These are phyloP conservation scores for Glycyrrhiza uralensis DNA, from an alignment of 306 rosid genomes.

Conservation along the genomic window DNA sequence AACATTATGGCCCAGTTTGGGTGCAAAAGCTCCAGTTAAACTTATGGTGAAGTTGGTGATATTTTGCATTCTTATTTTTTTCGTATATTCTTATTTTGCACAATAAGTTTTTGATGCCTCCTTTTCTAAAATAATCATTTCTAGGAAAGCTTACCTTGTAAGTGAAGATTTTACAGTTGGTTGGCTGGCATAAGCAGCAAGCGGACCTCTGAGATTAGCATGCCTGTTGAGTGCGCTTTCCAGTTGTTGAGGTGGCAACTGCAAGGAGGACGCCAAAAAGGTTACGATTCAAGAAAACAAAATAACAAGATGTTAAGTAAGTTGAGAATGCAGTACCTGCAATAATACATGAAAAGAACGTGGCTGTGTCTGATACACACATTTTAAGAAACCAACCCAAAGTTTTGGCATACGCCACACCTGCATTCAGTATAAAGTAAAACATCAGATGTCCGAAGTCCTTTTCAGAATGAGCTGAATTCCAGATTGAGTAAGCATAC, in stretches of 20 bases:
- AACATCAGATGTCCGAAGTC: constrained; percentile 28
- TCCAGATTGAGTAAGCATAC: constrained; percentile 31
- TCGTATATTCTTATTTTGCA: too few relatives aligned
- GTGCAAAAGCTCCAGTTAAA: background rate
- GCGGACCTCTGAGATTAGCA: constrained; percentile 64
- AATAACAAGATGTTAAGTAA: constrained; percentile 3
- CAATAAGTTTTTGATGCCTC: background rate
- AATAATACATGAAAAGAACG: constrained; percentile 86
- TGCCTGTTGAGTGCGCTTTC: constrained; percentile 86
- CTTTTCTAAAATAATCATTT: background rate
- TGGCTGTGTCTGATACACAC: constrained; percentile 94
- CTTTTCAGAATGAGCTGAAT: background rate
- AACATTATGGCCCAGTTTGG: background rate
- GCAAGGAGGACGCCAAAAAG: constrained; percentile 25
- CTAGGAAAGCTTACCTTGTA: constrained; percentile 53
- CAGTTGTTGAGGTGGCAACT: constrained; percentile 89
- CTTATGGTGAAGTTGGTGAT: too few relatives aligned
- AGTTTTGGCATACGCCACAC: constrained; percentile 98
- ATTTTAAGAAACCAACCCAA: constrained; percentile 97
- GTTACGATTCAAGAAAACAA: constrained; percentile 9
- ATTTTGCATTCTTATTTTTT: too few relatives aligned
- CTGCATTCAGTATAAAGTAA: constrained; percentile 42
- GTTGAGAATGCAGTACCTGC: constrained; percentile 52
- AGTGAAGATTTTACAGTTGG: constrained; percentile 68
- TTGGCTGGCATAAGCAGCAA: constrained; percentile 80